Evolutionary conservation across 257 asterid species (phyloP).

Genomic region (Dorcoceras hygrometricum): DNA sequence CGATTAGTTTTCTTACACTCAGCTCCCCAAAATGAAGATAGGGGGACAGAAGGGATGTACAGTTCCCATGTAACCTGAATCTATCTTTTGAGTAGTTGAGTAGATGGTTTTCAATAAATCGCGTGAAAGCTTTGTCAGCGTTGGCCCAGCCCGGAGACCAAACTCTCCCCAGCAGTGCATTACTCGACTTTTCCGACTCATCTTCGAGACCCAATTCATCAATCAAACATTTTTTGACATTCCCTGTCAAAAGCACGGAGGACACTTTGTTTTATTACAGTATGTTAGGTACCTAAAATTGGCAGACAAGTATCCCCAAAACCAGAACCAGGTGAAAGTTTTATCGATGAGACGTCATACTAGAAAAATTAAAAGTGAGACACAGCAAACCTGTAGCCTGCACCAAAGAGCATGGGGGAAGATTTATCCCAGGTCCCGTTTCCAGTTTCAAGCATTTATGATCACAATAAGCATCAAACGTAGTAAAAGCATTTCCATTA

Average conservation of each 20-base stretch:
- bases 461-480: conserved; percentile 70
- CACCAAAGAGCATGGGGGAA: conserved; percentile 70
- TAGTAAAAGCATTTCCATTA: conserved; percentile 52
- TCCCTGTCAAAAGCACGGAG: conserved; percentile 39
- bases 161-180: conserved; percentile 74
- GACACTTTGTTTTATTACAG: no score
- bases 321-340: no score
- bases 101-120: conserved; percentile 61
- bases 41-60: conserved; percentile 84
- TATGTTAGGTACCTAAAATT: no score
- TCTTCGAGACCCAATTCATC: conserved; percentile 79
- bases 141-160: conserved; percentile 94
- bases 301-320: no score
- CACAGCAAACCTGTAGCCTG: conserved; percentile 45
- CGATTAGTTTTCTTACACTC: conserved; percentile 68
- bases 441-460: conserved; percentile 57
- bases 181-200: conserved; percentile 79
- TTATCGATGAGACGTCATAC: not conserved
- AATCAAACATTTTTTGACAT: conserved; percentile 35
- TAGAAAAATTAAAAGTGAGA: not conserved
- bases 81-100: conserved; percentile 63
- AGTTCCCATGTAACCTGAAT: conserved; percentile 57
- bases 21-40: conserved; percentile 86
- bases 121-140: conserved; percentile 69
- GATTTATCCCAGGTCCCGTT: conserved; percentile 52